Base-by-base conservation (phyloP, 139 green algal species). In the Chlamydomonas sphaeroides region DNA sequence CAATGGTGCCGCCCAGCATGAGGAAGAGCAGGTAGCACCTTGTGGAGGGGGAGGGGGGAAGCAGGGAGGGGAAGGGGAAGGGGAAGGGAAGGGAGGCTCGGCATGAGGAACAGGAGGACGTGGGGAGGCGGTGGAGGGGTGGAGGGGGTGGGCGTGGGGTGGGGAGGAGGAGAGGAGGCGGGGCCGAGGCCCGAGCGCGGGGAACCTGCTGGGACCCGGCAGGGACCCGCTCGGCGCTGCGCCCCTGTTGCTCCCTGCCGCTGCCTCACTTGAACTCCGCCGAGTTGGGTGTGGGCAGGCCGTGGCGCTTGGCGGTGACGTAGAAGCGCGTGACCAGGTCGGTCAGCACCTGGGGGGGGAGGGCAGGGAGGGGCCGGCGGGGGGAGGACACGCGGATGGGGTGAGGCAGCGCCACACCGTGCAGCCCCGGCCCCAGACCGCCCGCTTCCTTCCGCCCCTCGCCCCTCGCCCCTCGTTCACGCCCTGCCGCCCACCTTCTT, bases 21-120 rank as follows among this genome's bases (percentile, higher is more conserved):
- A 83, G 48, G 1, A 83, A 35, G 10, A 83, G 76, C 76, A 83
- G 76, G 76, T 83, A 83, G 62, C 62, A 74, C 63, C 76, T 83
- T 42, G 23, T 17, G 51, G 36, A 17, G 25, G 71, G 23, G 35
- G 49, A 35, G 32, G 33, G 63, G 35, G 15, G 63, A 45, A 8
- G 61, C 4, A 28, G 61, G 30, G n/a, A 28, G 61, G 7, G n/a
- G 30, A 5, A 17, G 11, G 25, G 56, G 56, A n/a, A 17, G 21
- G 21, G 56, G 21, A n/a, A n/a, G n/a, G n/a, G n/a, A n/a, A n/a
- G n/a, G n/a, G n/a, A n/a, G n/a, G n/a, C n/a, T n/a, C n/a, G n/a
- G n/a, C n/a, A n/a, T n/a, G n/a, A n/a, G n/a, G n/a, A n/a, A n/a
- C n/a, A n/a, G n/a, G n/a, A n/a, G n/a, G n/a, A n/a, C n/a, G n/a